Evolutionary conservation across 345 rosid genomes (phyloP).

Genomic region (Aquilaria malaccensis): DNA sequence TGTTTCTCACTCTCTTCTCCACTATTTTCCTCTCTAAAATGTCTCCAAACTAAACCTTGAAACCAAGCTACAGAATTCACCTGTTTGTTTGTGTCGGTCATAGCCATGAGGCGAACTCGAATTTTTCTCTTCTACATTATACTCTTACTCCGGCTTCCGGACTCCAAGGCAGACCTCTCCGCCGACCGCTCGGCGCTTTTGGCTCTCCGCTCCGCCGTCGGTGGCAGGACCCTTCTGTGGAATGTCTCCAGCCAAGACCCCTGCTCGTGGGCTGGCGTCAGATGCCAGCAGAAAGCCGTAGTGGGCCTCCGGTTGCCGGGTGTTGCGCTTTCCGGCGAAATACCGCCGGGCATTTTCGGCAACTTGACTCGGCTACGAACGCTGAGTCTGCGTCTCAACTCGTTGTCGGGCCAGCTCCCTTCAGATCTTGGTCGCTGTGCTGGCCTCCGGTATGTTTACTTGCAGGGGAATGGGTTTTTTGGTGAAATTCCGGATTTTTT

Average conservation of each 20-base stretch:
- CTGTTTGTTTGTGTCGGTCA: too few species aligned
- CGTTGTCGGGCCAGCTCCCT: slow-evolving; percentile 58
- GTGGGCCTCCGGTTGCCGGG: slow-evolving; percentile 81
- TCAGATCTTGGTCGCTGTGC: slow-evolving; percentile 64
- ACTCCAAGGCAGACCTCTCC: slow-evolving; percentile 50
- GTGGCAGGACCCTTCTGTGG: slow-evolving; percentile 87
- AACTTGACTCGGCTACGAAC: slow-evolving; percentile 74
- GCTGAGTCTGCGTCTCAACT: slow-evolving; percentile 80
- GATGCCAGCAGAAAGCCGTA: slow-evolving; percentile 56
- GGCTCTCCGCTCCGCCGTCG: slow-evolving; percentile 65
- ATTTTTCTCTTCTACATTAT: slow-evolving; percentile 9
- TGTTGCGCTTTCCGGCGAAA: slow-evolving; percentile 55
- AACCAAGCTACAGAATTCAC: slow-evolving; percentile 1
- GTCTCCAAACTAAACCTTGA: neutral
- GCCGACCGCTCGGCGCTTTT: slow-evolving; percentile 79
- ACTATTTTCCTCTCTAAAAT: neutral
- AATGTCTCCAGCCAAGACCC: slow-evolving; percentile 38
- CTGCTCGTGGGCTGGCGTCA: slow-evolving; percentile 82
- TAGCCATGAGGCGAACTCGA: too few species aligned
- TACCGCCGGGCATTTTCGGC: slow-evolving; percentile 64
- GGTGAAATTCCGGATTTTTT: slow-evolving; percentile 67
- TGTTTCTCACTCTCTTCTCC: neutral
- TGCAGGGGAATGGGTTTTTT: slow-evolving; percentile 76
- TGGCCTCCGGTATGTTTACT: slow-evolving; percentile 55
- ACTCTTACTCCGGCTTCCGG: slow-evolving; percentile 18